These are phyloP conservation scores for Agrostemma githago DNA, from an alignment of 148 eudicot species.

Conservation along the genomic window DNA sequence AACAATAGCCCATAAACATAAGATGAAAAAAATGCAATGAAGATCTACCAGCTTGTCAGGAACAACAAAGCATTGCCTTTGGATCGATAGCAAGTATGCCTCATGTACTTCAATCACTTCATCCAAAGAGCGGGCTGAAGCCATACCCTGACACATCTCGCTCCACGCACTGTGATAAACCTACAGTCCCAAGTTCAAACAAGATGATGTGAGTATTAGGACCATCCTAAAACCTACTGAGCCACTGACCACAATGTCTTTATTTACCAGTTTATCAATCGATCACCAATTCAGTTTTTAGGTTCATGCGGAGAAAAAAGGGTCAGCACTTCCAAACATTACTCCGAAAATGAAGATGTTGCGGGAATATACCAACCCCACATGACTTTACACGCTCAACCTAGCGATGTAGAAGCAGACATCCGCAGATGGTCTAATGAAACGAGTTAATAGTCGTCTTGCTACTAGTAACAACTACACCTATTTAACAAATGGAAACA, in stretches of 20 bases:
- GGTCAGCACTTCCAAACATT: not conserved
- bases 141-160: slow-evolving; percentile 86
- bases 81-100: slow-evolving; percentile 85
- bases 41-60: slow-evolving; percentile 84
- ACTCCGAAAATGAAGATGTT: not conserved
- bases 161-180: slow-evolving; percentile 98
- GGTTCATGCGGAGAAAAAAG: not conserved
- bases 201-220: slow-evolving; percentile 1
- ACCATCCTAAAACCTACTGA: not conserved
- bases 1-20: not conserved
- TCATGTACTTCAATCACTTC: slow-evolving; percentile 94
- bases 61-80: slow-evolving; percentile 93
- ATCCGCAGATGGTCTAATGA: not conserved
- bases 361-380: not conserved
- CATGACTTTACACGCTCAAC: not conserved
- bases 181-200: slow-evolving; percentile 29
- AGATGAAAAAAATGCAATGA: not conserved
- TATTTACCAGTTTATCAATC: not conserved
- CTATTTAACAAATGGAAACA: not conserved
- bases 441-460: not conserved
- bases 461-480: not conserved
- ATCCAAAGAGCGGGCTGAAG: slow-evolving; percentile 85
- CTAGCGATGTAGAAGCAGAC: not conserved
- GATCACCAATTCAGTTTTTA: not conserved
- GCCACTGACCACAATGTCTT: not conserved